Percentiles rank a stretch among this genome's conserved stretches.
Conservation (phyloP, 1,284 basidiomycete genomes). For the Pseudozyma tsukubaensis region DNA sequence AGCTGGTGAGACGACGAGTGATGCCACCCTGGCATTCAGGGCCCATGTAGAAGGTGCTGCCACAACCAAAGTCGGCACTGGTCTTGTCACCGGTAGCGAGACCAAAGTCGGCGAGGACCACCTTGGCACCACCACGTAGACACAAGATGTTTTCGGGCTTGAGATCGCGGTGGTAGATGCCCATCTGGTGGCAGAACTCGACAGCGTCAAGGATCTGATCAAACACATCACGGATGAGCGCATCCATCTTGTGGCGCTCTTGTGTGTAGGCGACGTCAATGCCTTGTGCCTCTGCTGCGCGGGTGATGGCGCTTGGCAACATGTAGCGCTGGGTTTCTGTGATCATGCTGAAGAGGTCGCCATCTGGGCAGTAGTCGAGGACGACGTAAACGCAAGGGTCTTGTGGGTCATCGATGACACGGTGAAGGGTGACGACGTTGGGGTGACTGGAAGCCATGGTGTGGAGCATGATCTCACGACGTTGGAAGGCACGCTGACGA, state of each 20-base stretch:
- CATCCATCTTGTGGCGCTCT: constrained; percentile 58
- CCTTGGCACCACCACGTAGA: constrained; percentile 77
- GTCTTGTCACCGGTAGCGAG: constrained; percentile 89
- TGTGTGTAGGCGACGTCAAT: constrained; percentile 49
- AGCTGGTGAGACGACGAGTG: constrained; percentile 72
- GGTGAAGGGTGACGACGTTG: constrained; percentile 90
- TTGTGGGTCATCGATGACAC: constrained; percentile 78
- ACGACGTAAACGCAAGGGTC: constrained; percentile 75
- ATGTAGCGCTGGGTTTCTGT: constrained; percentile 77
- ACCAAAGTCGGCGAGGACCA: constrained; percentile 95
- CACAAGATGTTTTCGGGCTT: constrained; percentile 98
- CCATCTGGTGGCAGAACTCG: constrained; percentile 78
- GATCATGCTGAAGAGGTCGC: constrained; percentile 87
- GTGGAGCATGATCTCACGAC: constrained; percentile 77
- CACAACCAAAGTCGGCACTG: constrained; percentile 92
- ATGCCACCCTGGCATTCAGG: constrained; percentile 93
- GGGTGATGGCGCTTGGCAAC: constrained; percentile 64
- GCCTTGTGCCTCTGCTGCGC: constrained; percentile 36
- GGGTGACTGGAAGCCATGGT: constrained; percentile 77
- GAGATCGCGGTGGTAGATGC: constrained; percentile 94
- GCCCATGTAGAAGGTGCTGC: constrained; percentile 95
- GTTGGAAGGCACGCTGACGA: constrained; percentile 84
- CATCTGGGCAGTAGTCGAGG: constrained; percentile 80
- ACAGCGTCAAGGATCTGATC: constrained; percentile 85
- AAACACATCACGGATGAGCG: constrained; percentile 64